Conservation (phyloP, 106 monocot species). For the Gastrodia elata region DNA sequence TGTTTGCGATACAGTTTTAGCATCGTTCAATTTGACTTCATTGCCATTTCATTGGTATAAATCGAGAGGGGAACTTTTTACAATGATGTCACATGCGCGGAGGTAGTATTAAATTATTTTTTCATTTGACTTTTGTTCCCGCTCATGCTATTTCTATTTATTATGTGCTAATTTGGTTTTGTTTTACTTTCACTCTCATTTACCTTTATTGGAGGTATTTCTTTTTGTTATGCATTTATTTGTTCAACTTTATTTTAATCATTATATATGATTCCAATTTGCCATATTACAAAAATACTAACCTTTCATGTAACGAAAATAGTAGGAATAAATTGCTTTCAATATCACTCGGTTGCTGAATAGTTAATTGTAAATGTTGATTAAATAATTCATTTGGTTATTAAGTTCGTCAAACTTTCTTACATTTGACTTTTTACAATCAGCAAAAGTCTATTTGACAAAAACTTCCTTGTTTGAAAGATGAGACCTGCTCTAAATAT, state of each 20-base stretch:
- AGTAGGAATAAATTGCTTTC: neutral
- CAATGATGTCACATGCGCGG: neutral
- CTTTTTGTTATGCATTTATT: too few relatives aligned
- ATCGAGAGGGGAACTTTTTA: slow-evolving; percentile 3
- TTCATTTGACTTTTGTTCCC: neutral
- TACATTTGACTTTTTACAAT: too few relatives aligned
- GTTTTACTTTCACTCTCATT: neutral
- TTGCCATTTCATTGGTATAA: slow-evolving; percentile 6
- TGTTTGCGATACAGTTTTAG: neutral
- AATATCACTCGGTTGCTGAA: neutral
- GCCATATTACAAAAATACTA: neutral
- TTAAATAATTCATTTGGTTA: neutral
- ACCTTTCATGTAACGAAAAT: neutral
- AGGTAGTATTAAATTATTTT: neutral
- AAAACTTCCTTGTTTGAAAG: neutral
- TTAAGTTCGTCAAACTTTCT: neutral
- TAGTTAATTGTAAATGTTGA: neutral
- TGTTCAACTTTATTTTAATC: too few relatives aligned
- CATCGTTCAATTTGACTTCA: slow-evolving; percentile 2
- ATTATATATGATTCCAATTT: neutral
- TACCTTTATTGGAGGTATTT: too few relatives aligned
- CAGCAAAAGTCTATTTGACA: neutral
- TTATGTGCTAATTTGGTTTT: neutral
- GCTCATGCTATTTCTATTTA: neutral
- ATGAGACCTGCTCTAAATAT: neutral